Conservation (phyloP, 2,329 filamentous ascomycete genomes). For the Podosphaera xanthii region DNA sequence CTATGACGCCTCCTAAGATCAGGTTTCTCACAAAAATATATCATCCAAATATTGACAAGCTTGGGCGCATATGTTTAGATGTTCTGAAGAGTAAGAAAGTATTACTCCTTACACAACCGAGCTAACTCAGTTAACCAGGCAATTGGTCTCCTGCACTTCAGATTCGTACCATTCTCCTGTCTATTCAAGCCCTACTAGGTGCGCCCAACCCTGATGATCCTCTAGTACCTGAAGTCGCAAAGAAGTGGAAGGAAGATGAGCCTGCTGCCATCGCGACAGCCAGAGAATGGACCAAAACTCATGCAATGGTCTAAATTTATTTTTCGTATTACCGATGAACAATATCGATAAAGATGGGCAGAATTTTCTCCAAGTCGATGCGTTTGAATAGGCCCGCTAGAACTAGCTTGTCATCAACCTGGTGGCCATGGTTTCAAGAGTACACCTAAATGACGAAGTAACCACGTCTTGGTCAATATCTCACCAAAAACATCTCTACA, state of each 20-base stretch:
- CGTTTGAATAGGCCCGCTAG: not conserved
- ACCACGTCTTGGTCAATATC: not conserved
- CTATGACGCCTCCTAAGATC: constrained; percentile 97
- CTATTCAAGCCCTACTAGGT: constrained; percentile 87
- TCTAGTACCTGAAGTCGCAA: constrained; percentile 91
- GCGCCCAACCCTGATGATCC: constrained; percentile 96
- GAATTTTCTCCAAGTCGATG: not conserved
- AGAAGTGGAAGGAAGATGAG: constrained; percentile 95
- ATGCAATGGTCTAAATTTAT: constrained; percentile 14
- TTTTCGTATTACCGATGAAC: not conserved
- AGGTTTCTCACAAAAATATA: constrained; percentile 98
- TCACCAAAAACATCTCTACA: not conserved
- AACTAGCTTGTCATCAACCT: not conserved
- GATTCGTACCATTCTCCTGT: constrained; percentile 94
- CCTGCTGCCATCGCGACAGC: constrained; percentile 79
- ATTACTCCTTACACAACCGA: not conserved
- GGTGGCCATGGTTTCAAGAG: not conserved
- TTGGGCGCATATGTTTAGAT: constrained; percentile 90
- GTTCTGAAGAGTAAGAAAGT: constrained; percentile 70
- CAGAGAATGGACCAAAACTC: constrained; percentile 56
- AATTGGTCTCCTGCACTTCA: constrained; percentile 98
- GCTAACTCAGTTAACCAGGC: constrained; percentile 28
- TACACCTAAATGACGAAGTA: not conserved
- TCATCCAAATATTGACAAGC: constrained; percentile 95
- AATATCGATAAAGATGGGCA: not conserved